Conservation (phyloP, 2,329 filamentous ascomycete genomes). For the Epichloe gansuensis region DNA sequence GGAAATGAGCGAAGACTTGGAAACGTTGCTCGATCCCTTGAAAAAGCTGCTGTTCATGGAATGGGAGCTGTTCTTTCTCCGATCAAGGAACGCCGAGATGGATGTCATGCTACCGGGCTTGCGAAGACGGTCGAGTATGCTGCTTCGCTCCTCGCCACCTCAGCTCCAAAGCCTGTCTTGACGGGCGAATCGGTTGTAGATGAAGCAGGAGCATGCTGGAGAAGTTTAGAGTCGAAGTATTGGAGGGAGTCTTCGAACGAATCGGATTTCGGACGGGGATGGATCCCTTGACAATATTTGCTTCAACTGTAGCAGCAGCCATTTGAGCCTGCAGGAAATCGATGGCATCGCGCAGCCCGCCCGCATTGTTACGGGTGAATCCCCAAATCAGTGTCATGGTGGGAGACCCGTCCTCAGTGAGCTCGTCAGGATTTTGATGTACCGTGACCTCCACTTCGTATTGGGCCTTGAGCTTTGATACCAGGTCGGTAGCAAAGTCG, state of each 20-base stretch:
- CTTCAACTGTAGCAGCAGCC: constrained; percentile 79
- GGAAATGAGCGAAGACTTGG: constrained; percentile 89
- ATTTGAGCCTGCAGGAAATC: constrained; percentile 84
- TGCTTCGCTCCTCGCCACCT: constrained; percentile 67
- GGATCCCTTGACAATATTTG: constrained; percentile 78
- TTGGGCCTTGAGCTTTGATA: constrained; percentile 75
- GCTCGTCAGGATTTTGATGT: constrained; percentile 48
- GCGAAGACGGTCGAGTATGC: constrained; percentile 82
- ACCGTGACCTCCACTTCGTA: constrained; percentile 83
- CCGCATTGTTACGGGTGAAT: constrained; percentile 95
- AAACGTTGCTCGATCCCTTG: constrained; percentile 82
- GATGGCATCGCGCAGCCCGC: constrained; percentile 87
- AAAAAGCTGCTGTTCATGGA: constrained; percentile 76
- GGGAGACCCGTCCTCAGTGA: constrained; percentile 43
- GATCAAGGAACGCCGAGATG: constrained; percentile 88
- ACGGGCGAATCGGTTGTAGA: constrained; percentile 80
- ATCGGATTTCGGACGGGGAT: constrained; percentile 95
- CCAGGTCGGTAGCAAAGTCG: constrained; percentile 69
- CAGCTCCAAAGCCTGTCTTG: constrained; percentile 71
- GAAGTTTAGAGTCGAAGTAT: constrained; percentile 92
- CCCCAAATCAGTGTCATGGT: constrained; percentile 58
- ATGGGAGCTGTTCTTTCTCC: constrained; percentile 86
- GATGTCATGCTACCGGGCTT: constrained; percentile 92
- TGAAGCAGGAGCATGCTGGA: constrained; percentile 79
- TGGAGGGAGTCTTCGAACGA: constrained; percentile 95